phyloP scores from a whole-genome alignment of 2,329 filamentous ascomycete species.

The Lasiodiplodia sp. region DNA sequence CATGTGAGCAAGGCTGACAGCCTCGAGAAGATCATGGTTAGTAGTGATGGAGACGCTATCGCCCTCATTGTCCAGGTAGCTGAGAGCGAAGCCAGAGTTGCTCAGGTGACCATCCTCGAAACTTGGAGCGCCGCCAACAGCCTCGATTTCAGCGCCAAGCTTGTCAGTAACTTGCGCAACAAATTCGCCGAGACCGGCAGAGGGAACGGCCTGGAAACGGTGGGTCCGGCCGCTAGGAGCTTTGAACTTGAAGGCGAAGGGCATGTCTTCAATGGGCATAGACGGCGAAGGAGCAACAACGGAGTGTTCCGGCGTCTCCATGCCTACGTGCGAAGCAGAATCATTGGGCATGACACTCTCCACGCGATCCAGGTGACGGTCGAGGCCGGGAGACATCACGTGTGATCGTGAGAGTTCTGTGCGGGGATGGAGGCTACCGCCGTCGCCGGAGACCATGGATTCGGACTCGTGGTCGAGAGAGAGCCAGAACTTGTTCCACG shows the following conservation, averaged over 20 bases:
- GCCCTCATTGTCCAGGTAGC: slow-evolving; percentile 95
- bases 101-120: slow-evolving; percentile 82
- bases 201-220: slow-evolving; percentile 82
- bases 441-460: slow-evolving; percentile 93
- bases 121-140: slow-evolving; percentile 79
- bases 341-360: slow-evolving; percentile 92
- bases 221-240: slow-evolving; percentile 94
- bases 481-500: slow-evolving; percentile 99
- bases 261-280: slow-evolving; percentile 67
- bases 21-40: slow-evolving; percentile 89
- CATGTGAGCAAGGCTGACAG: slow-evolving; percentile 82
- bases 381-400: slow-evolving; percentile 80
- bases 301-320: slow-evolving; percentile 77
- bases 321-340: slow-evolving; percentile 90
- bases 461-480: slow-evolving; percentile 95
- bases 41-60: slow-evolving; percentile 97
- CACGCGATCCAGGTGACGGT: slow-evolving; percentile 69
- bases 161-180: slow-evolving; percentile 81
- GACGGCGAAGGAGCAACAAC: slow-evolving; percentile 64
- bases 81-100: slow-evolving; percentile 83
- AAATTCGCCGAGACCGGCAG: slow-evolving; percentile 81
- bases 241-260: slow-evolving; percentile 99
- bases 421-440: slow-evolving; percentile 72
- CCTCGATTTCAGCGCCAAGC: slow-evolving; percentile 81
- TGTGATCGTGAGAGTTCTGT: slow-evolving; percentile 74